Conservation (phyloP, 2,329 filamentous ascomycete species). For the Thelonectria olida region DNA sequence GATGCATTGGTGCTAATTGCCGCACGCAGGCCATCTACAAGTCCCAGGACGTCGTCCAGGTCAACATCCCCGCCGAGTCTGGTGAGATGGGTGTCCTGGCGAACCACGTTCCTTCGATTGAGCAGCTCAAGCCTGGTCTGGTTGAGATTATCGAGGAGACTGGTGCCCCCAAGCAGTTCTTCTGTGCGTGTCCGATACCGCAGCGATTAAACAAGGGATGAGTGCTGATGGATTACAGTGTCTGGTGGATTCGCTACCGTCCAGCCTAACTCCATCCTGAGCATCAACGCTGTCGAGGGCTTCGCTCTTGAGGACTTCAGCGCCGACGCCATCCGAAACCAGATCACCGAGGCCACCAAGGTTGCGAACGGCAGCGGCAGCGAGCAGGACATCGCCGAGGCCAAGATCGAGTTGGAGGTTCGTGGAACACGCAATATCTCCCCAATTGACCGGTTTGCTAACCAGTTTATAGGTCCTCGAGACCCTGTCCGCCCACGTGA, state of each 20-base stretch:
- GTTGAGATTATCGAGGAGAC: constrained; percentile 96
- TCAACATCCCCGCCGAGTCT: constrained; percentile 98
- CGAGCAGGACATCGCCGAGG: constrained; percentile 97
- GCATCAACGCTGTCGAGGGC: constrained; percentile 98
- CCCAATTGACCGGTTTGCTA: constrained; percentile 42
- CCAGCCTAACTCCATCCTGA: constrained; percentile 92
- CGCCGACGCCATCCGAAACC: constrained; percentile 85
- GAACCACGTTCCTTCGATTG: constrained; percentile 98
- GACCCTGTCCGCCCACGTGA: constrained; percentile 81
- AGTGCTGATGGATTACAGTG: constrained; percentile 62
- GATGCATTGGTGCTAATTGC: constrained; percentile 57
- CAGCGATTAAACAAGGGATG: constrained; percentile 9
- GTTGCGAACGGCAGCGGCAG: constrained; percentile 89
- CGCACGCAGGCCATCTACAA: constrained; percentile 74
- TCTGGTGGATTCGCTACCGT: constrained; percentile 97
- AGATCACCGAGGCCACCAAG: constrained; percentile 96
- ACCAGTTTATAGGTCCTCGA: constrained; percentile 74
- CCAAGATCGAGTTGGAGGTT: constrained; percentile 99
- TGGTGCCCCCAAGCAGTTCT: constrained; percentile 93
- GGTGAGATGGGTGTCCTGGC: constrained; percentile 99
- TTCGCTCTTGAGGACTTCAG: constrained; percentile 97
- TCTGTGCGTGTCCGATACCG: constrained; percentile 73
- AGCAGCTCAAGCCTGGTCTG: constrained; percentile 97
- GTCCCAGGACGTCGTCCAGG: constrained; percentile 82
- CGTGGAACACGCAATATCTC: constrained; percentile 20